Conservation (phyloP, 2,329 filamentous ascomycete species). For the Knufia fluminis region DNA sequence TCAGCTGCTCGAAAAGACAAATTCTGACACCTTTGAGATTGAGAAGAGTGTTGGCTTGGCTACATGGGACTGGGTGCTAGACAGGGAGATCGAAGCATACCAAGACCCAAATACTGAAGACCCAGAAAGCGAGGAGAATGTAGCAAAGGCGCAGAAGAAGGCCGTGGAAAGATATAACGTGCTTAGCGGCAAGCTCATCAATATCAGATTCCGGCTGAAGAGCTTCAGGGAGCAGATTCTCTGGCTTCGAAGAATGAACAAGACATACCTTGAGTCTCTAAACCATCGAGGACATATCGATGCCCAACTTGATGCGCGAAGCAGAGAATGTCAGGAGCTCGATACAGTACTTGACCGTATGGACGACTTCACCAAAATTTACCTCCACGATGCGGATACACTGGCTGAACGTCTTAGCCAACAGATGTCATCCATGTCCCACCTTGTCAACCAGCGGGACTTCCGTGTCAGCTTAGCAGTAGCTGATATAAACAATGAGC, state of each 20-base stretch:
- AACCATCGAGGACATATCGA: neutral
- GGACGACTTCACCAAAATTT: slow-evolving; percentile 16
- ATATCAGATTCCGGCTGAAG: slow-evolving; percentile 16
- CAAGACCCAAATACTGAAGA: slow-evolving; percentile 1
- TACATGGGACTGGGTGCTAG: slow-evolving; percentile 19
- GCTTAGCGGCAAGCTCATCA: slow-evolving; percentile 16
- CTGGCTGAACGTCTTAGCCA: slow-evolving; percentile 16
- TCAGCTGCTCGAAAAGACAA: slow-evolving; percentile 18
- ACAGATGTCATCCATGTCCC: slow-evolving; percentile 15
- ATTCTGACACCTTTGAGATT: slow-evolving; percentile 16
- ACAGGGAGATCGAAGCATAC: slow-evolving; percentile 11
- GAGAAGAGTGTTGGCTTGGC: slow-evolving; percentile 17
- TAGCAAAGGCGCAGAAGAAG: slow-evolving; percentile 11
- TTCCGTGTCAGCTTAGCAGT: slow-evolving; percentile 17
- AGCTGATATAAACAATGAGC: slow-evolving; percentile 19
- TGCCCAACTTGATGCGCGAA: neutral
- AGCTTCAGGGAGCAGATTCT: slow-evolving; percentile 18
- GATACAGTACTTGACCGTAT: slow-evolving; percentile 16
- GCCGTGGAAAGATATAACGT: slow-evolving; percentile 18
- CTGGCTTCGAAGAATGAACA: slow-evolving; percentile 17
- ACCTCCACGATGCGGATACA: slow-evolving; percentile 18
- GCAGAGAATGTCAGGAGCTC: slow-evolving; percentile 15
- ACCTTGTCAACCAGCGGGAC: slow-evolving; percentile 16
- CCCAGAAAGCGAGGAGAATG: neutral
- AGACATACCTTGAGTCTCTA: slow-evolving; percentile 9